Evolutionary conservation across 192 early-diverging fungal species (phyloP), one percentile per base, ranked within the genome.

Genomic region (Umbelopsis vinacea): DNA sequence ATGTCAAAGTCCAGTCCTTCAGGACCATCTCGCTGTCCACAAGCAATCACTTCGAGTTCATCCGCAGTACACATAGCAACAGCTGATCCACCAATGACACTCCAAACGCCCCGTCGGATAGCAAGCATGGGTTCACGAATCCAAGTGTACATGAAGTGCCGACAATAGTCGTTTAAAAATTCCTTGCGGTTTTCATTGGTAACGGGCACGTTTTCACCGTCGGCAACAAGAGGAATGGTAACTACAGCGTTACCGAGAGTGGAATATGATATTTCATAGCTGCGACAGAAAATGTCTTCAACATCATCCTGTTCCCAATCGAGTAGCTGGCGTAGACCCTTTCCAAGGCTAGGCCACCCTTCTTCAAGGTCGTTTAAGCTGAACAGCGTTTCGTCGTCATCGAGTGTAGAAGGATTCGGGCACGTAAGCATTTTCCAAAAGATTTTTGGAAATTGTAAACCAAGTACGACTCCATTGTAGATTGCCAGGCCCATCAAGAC

Each of bases 401-500:
- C 75, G 11, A 72, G 33, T 0, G 43, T 17, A 1, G 52, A 40
- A 12, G 71, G 52, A 22, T 55, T 72, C 1, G 77, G 48, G 14
- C 70, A 52, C 0, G 55, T 43, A 67, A 54, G 38, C 52, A 78
- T 79, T 93, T 93, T 73, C 90, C 88, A 93, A 35, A 97, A 75
- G 6, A 95, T 70, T 17, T 77, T 78, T 5, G 94, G 92, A 71
- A 98, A 90, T 17, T 87, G 81, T 8, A 92, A 84, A 0, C 87
- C 87, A 4, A 95, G 70, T 15, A 93, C 88, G 9, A 98, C 88
- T 3, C 93, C 93, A 77, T 98, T 98, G 66, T 91, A 92, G 26
- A 97, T 80, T 4, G 95, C 95, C n/a, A 98, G 73, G 4, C 97
- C 97, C n/a, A 97, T 75, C n/a, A 98, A 69, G 17, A 88, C 89